These are phyloP conservation scores for Candida ovalis DNA, from an alignment of 805 yeast species.

Conservation along the genomic window DNA sequence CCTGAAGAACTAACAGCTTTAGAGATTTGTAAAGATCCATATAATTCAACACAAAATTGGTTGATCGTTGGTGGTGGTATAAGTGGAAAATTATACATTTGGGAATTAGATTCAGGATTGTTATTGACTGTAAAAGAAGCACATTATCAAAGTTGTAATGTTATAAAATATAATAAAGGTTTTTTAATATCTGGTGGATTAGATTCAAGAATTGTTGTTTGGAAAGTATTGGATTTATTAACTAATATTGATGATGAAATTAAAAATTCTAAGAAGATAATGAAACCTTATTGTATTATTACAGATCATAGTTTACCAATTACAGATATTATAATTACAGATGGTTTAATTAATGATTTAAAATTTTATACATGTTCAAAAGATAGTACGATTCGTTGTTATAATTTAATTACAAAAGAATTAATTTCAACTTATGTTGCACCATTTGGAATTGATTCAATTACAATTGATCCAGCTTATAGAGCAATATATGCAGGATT, in stretches of 20 bases:
- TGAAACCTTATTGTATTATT: constrained; percentile 56
- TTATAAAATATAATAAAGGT: constrained; percentile 58
- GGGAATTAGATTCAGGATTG: constrained; percentile 82
- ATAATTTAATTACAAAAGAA: constrained; percentile 45
- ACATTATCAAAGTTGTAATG: constrained; percentile 75
- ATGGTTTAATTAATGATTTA: constrained; percentile 56
- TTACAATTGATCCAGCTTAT: constrained; percentile 75
- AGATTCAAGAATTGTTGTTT: constrained; percentile 75
- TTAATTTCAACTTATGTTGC: constrained; percentile 72
- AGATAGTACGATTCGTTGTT: constrained; percentile 74
- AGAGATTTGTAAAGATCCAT: constrained; percentile 36
- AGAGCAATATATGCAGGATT: constrained; percentile 72
- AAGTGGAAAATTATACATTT: constrained; percentile 74
- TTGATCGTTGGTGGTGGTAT: constrained; percentile 69
- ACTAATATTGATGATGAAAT: constrained; percentile 17
- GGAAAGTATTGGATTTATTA: constrained; percentile 65
- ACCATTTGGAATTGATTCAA: constrained; percentile 49
- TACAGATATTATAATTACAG: constrained; percentile 37
- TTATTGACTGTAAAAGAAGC: constrained; percentile 70
- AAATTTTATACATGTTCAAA: constrained; percentile 64
- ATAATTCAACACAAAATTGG: constrained; percentile 34
- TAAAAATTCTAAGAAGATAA: constrained; percentile 29
- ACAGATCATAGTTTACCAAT: constrained; percentile 56
- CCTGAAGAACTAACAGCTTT: constrained; percentile 74
- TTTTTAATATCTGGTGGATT: constrained; percentile 71